Evolutionary conservation across 1,139 yeast genomes (phyloP).

Genomic region (Geotrichum bryndzae): DNA sequence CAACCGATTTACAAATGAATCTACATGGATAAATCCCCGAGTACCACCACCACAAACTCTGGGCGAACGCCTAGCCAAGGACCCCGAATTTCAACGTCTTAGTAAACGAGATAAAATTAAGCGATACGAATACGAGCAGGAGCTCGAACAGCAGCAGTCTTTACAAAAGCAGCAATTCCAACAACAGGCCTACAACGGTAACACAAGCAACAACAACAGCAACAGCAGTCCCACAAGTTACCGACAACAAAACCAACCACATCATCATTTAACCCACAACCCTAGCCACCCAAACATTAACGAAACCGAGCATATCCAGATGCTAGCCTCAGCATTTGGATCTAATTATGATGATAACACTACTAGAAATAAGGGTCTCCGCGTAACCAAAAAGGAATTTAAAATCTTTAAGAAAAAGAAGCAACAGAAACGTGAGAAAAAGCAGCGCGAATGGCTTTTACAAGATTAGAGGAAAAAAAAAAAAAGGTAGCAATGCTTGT

Average conservation of each 20-base stretch:
- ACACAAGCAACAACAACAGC: no score
- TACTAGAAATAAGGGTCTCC: background rate
- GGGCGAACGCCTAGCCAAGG: slow-evolving; percentile 20
- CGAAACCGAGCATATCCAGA: slow-evolving; percentile 21
- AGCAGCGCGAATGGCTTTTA: slow-evolving; percentile 24
- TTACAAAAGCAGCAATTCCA: background rate
- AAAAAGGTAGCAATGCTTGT: no score
- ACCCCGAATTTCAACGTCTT: slow-evolving; percentile 20
- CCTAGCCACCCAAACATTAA: slow-evolving; percentile 13
- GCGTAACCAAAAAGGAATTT: slow-evolving; percentile 26
- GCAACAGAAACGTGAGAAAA: slow-evolving; percentile 26
- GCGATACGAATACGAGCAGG: slow-evolving; percentile 18
- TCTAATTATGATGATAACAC: background rate
- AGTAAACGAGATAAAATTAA: slow-evolving; percentile 20
- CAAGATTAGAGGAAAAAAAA: background rate
- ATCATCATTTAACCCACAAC: background rate
- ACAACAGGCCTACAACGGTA: background rate
- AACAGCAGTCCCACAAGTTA: no score
- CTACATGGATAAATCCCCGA: slow-evolving; percentile 32
- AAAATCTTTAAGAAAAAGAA: slow-evolving; percentile 23
- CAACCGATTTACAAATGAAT: slow-evolving; percentile 27
- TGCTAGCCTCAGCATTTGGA: slow-evolving; percentile 22
- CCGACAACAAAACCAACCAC: background rate
- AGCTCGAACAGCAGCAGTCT: background rate
- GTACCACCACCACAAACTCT: slow-evolving; percentile 16